A percentile compares a stretch with the other conserved stretches of the same genome.
These are phyloP conservation scores for Picea abies DNA, from an alignment of 83 land plant genomes.

Conservation along the genomic window DNA sequence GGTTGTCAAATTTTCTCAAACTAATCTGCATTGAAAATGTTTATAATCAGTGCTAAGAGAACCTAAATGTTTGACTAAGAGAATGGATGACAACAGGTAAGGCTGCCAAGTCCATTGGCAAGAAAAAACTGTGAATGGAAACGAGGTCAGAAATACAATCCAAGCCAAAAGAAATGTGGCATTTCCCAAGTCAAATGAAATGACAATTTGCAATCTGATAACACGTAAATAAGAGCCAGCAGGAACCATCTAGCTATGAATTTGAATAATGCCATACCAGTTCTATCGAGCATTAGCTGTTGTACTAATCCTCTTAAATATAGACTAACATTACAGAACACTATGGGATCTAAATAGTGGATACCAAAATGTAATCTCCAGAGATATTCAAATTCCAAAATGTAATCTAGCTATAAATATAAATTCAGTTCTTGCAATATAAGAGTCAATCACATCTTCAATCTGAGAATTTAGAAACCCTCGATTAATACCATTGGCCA, in stretches of 20 bases:
- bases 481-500: neutral
- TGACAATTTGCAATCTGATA: neutral
- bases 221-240: neutral
- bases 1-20: neutral
- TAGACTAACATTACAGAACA: neutral
- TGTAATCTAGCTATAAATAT: neutral
- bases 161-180: neutral
- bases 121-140: neutral
- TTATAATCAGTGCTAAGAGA: neutral
- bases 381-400: neutral
- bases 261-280: no score
- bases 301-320: neutral
- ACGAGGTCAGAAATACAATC: no score
- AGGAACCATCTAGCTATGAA: constrained; percentile 4
- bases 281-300: neutral
- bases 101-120: neutral
- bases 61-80: neutral
- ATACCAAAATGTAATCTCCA: neutral
- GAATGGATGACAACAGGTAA: neutral
- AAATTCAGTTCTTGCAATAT: neutral
- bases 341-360: neutral
- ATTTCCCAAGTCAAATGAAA: neutral
- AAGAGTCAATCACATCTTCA: no score
- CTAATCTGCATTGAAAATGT: neutral
- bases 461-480: no score